A percentile compares a stretch with the other conserved stretches of the same genome.
These are phyloP conservation scores for Nitzschia sp. DNA, from an alignment of 108 stramenopile genomes.

Conservation along the genomic window DNA sequence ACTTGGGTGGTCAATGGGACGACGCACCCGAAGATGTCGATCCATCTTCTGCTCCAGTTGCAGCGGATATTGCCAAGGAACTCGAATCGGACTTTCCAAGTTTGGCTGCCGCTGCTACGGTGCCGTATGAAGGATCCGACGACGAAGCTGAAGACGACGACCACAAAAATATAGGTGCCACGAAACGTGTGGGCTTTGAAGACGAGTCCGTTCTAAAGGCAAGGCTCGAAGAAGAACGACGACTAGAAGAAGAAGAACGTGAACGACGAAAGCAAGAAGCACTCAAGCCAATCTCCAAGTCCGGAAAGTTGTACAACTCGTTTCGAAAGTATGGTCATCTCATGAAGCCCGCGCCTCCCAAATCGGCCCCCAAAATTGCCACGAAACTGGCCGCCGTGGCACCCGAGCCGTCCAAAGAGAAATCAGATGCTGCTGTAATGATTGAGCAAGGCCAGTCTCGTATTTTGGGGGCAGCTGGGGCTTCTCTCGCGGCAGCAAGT, in stretches of 20 bases:
- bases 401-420: not conserved
- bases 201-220: conserved; percentile 17
- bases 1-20: conserved; percentile 37
- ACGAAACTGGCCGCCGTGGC: not conserved
- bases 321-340: conserved; percentile 69
- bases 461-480: conserved; percentile 43
- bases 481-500: conserved; percentile 23
- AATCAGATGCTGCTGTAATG: not conserved
- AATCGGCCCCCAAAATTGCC: conserved; percentile 15
- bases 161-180: not conserved
- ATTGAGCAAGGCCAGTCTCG: conserved; percentile 47
- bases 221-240: conserved; percentile 34
- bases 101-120: conserved; percentile 59
- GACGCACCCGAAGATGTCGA: conserved; percentile 61
- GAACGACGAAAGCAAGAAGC: conserved; percentile 44
- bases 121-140: conserved; percentile 73
- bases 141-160: conserved; percentile 40
- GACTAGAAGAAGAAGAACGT: conserved; percentile 32
- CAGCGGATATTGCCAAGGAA: not conserved
- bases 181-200: not conserved
- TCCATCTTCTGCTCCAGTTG: conserved; percentile 32
- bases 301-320: conserved; percentile 71
- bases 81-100: conserved; percentile 77
- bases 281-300: conserved; percentile 50
- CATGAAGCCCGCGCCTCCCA: conserved; percentile 38